Conservation (phyloP, 345 rosid genomes). For the Litchi chinensis region DNA sequence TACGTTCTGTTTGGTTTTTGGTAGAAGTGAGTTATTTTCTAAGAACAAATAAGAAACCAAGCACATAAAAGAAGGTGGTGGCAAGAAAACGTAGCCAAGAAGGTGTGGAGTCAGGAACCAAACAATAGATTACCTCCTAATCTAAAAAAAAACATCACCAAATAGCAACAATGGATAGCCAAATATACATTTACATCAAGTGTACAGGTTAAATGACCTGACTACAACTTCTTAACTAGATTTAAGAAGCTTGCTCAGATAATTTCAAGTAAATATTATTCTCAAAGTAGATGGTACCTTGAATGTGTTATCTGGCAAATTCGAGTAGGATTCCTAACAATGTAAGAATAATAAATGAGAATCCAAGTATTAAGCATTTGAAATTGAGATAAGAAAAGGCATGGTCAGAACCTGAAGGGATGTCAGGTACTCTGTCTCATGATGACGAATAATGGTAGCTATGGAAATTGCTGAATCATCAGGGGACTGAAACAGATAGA, state of each 20-base stretch:
- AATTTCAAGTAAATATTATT: neutral
- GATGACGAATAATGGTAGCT: constrained; percentile 73
- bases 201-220: neutral
- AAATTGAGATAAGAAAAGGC: neutral
- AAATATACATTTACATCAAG: neutral
- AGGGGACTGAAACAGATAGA: constrained; percentile 62
- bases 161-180: neutral
- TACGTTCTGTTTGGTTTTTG: neutral
- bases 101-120: neutral
- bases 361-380: constrained; percentile 7
- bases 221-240: neutral
- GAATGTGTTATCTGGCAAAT: constrained; percentile 91
- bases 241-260: neutral
- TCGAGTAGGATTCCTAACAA: constrained; percentile 83
- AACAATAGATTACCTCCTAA: neutral
- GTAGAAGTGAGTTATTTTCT: neutral
- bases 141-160: neutral
- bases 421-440: constrained; percentile 84
- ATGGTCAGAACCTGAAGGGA: constrained; percentile 73
- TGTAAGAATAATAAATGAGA: constrained; percentile 11
- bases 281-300: constrained; percentile 51
- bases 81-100: neutral
- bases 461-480: constrained; percentile 79
- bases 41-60: neutral
- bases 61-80: neutral